phyloP scores from a whole-genome alignment of 202 grass and related monocot species.

The Bolboschoenoplectus hybrid region DNA sequence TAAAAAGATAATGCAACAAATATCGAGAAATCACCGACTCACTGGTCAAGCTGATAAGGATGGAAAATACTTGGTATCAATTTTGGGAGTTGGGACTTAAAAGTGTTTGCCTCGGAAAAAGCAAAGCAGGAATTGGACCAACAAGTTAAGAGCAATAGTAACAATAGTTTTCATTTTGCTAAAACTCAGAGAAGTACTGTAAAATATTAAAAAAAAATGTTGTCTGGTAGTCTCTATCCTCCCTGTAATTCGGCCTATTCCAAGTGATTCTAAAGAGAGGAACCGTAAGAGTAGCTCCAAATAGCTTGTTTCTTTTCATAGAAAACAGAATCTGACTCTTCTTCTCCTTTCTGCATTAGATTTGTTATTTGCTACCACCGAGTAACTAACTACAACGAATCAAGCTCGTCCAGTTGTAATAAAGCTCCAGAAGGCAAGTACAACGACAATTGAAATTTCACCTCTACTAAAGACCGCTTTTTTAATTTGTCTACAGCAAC shows the following conservation, averaged over 20 bases:
- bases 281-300: neutral
- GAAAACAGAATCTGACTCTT: neutral
- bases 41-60: neutral
- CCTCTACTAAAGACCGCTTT: neutral
- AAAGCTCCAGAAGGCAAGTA: constrained; percentile 1
- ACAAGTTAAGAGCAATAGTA: neutral
- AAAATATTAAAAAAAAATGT: neutral
- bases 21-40: neutral
- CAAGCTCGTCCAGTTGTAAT: neutral
- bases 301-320: neutral
- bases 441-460: neutral
- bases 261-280: neutral
- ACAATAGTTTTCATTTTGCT: neutral
- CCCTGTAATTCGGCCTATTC: neutral
- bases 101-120: neutral
- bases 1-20: neutral
- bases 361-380: constrained; percentile 9
- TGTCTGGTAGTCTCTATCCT: neutral
- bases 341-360: neutral
- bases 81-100: neutral
- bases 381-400: neutral
- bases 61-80: neutral
- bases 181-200: neutral
- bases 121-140: neutral
- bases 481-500: neutral